These are phyloP conservation scores for Leishmania tropica DNA, from an alignment of 208 protist genomes.

Conservation along the genomic window DNA sequence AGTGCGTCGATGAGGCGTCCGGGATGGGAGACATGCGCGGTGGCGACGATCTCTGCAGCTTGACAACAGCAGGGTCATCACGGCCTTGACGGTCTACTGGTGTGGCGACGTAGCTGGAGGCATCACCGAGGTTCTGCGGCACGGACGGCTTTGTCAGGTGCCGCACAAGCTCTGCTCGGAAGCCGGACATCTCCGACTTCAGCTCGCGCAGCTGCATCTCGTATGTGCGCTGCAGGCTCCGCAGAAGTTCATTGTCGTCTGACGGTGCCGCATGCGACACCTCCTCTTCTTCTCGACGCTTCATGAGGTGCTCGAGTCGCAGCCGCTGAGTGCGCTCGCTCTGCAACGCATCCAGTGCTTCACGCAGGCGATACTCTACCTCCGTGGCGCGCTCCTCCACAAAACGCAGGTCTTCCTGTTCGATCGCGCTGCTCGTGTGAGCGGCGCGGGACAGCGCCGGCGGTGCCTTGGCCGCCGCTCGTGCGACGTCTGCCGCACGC, in stretches of 20 bases:
- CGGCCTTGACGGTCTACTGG: not conserved
- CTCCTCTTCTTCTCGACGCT: constrained; percentile 24
- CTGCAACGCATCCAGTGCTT: constrained; percentile 33
- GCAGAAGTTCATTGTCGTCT: not conserved
- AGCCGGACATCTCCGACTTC: constrained; percentile 23
- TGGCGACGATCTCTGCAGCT: not conserved
- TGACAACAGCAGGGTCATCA: not conserved
- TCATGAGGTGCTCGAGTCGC: constrained; percentile 25
- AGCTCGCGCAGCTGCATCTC: constrained; percentile 27
- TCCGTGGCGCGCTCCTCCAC: constrained; percentile 22
- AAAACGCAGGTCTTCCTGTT: constrained; percentile 22
- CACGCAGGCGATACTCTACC: constrained; percentile 36
- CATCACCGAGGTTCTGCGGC: not conserved
- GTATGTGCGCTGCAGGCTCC: constrained; percentile 16
- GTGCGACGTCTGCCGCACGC: not conserved
- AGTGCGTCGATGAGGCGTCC: not conserved
- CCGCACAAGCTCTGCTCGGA: constrained; percentile 16
- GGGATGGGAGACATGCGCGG: constrained; percentile 2
- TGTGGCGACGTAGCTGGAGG: constrained; percentile 6
- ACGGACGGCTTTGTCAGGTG: not conserved
- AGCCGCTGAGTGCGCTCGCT: constrained; percentile 40
- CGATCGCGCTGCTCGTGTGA: constrained; percentile 26
- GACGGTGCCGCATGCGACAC: not conserved
- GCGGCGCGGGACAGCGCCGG: not conserved
- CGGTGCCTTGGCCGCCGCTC: not conserved